A percentile compares a stretch with the other conserved stretches of the same genome.
Evolutionary conservation across 805 yeast species (phyloP).

Genomic region (Ogataea zsoltii): DNA sequence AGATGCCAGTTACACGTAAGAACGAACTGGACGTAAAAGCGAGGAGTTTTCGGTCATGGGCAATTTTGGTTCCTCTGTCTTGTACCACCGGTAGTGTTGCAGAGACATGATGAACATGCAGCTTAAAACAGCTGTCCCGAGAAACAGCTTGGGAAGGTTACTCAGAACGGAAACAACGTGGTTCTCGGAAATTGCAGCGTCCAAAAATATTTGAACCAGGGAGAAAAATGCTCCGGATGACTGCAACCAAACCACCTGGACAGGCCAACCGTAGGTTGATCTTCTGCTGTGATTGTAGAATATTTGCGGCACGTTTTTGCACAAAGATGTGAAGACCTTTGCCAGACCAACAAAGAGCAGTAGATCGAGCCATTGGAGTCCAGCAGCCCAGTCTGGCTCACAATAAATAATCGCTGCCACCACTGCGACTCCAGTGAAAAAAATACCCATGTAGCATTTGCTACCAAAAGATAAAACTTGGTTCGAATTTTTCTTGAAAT

Average conservation of each 20-base stretch:
- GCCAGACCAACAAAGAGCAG: conserved; percentile 22
- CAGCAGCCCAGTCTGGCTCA: conserved; percentile 7
- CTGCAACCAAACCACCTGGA: conserved; percentile 23
- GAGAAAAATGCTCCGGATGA: conserved; percentile 23
- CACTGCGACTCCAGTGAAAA: not conserved
- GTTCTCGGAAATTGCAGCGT: conserved; percentile 15
- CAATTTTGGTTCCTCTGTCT: not conserved
- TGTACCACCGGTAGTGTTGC: conserved; percentile 28
- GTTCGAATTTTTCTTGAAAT: conserved; percentile 19
- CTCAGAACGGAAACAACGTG: conserved; percentile 12
- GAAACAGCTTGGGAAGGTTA: conserved; percentile 24
- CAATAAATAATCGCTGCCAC: conserved; percentile 3
- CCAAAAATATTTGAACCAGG: conserved; percentile 18
- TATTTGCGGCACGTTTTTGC: conserved; percentile 26
- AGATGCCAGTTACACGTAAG: not conserved
- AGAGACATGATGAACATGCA: conserved; percentile 20
- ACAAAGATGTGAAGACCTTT: conserved; percentile 22
- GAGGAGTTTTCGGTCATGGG: not conserved
- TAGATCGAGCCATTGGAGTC: conserved; percentile 24
- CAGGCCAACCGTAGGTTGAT: conserved; percentile 31
- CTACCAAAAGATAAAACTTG: conserved; percentile 18
- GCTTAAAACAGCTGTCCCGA: conserved; percentile 20
- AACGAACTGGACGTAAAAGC: not conserved
- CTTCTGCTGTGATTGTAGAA: conserved; percentile 22
- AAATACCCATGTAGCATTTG: not conserved